Percentiles rank a stretch among this genome's conserved stretches.
phyloP scores from a whole-genome alignment of 164 flowering plant species.

The Piper betle region DNA sequence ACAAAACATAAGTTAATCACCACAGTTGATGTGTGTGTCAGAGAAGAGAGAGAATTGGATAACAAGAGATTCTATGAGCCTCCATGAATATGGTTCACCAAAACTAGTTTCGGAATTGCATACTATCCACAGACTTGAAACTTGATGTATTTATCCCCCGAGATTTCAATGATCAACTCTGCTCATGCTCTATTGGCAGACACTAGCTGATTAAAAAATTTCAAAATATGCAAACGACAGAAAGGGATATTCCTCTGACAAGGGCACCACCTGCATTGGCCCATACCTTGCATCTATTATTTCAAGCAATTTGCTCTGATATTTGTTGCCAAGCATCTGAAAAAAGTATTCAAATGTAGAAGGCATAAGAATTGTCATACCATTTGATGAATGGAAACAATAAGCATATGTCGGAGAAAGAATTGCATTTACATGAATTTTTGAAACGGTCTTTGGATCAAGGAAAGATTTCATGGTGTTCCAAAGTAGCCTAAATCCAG shows the following conservation, averaged over 20 bases:
- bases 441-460: slow-evolving; percentile 80
- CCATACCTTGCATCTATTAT: slow-evolving; percentile 75
- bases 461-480: slow-evolving; percentile 68
- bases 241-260: background rate
- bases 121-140: no score
- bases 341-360: background rate
- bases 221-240: background rate
- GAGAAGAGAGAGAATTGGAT: background rate
- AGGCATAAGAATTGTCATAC: background rate
- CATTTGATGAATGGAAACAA: no score
- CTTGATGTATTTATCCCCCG: no score
- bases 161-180: no score
- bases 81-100: no score
- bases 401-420: background rate
- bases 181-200: no score
- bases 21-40: background rate
- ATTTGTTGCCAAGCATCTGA: slow-evolving; percentile 83
- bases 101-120: no score
- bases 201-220: background rate
- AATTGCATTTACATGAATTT: slow-evolving; percentile 58
- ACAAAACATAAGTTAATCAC: no score
- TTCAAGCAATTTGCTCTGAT: slow-evolving; percentile 80
- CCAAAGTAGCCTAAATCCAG: slow-evolving; percentile 86
- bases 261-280: background rate
- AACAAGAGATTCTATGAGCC: no score